These are phyloP conservation scores for Penstemon eatonii DNA, from an alignment of 257 asterid species.

Conservation along the genomic window DNA sequence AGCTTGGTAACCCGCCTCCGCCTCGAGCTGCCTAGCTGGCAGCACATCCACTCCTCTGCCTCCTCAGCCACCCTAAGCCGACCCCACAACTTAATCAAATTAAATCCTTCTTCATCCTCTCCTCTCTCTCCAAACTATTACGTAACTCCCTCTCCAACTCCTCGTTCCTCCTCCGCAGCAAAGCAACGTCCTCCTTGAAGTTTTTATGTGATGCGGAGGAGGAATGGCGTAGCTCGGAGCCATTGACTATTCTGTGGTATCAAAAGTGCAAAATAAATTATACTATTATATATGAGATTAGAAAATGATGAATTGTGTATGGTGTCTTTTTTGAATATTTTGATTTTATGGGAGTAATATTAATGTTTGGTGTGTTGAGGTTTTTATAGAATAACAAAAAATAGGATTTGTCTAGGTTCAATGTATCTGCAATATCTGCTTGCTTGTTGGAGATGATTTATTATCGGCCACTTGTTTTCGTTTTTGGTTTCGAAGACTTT, in stretches of 20 bases:
- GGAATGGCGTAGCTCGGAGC: neutral
- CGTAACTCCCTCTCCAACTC: conserved; percentile 62
- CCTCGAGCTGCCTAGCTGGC: no score
- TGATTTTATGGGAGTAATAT: neutral
- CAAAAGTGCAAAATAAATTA: neutral
- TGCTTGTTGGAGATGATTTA: neutral
- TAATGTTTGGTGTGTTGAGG: neutral
- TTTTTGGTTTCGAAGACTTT: neutral
- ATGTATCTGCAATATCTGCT: conserved; percentile 35
- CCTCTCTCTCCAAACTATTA: no score
- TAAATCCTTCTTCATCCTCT: no score
- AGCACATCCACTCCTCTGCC: no score
- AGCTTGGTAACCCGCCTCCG: no score
- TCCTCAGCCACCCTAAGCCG: no score
- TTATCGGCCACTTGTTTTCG: no score
- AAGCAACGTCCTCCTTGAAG: conserved; percentile 11
- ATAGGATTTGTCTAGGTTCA: conserved; percentile 56
- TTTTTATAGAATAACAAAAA: conserved; percentile 20
- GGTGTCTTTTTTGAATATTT: neutral
- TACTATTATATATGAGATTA: neutral
- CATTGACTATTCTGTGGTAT: conserved; percentile 12
- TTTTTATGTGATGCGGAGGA: neutral
- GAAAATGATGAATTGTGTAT: neutral
- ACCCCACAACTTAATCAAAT: no score
- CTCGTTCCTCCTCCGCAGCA: conserved; percentile 58